Evolutionary conservation across 2,329 filamentous ascomycete species (phyloP), one percentile per base, ranked within the genome.

Genomic region (Neopestalotiopsis sp.): DNA sequence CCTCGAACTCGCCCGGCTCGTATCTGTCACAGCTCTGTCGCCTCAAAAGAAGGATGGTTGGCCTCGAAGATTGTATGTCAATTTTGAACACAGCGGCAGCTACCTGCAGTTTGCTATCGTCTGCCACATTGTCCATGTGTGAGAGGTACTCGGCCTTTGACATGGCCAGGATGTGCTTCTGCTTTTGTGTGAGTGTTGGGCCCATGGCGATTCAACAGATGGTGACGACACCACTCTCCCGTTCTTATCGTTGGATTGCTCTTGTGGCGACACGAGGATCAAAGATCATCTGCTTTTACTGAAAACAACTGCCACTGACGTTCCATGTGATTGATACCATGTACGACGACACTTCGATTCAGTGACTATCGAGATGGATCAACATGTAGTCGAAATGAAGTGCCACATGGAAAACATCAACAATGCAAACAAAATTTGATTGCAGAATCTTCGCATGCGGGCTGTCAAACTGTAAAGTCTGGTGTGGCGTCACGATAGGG

Each of bases 111-210:
- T 69, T 72, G 56, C 74, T 71, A 4, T 67, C 67, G 49, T 70
- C 64, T 58, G 69, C 60, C 42, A 52, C 20, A 58, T 67, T 49
- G 32, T 58, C 64, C 64, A 70, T 72, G 20, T 68, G 70, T 60
- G 61, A 68, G n/a, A 77, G 69, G 67, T 72, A 78, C 68, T 75
- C 71, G 28, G 71, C 71, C n/a, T 74, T 73, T 28, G 76, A 78
- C 76, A 78, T 78, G 66, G 76, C 75, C 10, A 78, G 70, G 12
- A 75, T 71, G 56, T 69, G 68, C 67, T 77, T 78, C 64, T 78
- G 73, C 45, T 68, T 68, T 32, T 72, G 72, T 38, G 73, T 72
- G 6, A 78, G 72, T 32, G 72, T 71, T 32, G 75, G 20, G 13
- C 30, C 65, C 69, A 70, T 70, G 40, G 17, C 42, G 45, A 6